These are phyloP conservation scores for Trypanosoma boissoni DNA, from an alignment of 208 protist species.

Conservation along the genomic window DNA sequence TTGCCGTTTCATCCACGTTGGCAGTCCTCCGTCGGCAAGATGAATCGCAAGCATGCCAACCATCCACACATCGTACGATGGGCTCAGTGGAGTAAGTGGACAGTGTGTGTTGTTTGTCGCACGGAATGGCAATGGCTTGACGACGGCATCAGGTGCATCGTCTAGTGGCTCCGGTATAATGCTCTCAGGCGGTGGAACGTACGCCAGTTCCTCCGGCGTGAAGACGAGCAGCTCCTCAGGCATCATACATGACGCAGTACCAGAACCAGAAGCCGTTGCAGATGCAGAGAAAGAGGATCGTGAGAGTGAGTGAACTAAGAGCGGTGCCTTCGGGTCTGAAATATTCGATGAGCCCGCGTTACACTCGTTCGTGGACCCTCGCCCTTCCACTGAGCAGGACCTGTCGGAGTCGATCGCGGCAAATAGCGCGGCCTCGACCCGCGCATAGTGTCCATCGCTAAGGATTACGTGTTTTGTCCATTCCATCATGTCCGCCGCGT, in stretches of 20 bases:
- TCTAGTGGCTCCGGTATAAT: conserved; percentile 20
- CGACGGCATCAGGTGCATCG: neutral
- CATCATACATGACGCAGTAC: no score
- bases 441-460: conserved; percentile 35
- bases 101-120: conserved; percentile 35
- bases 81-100: conserved; percentile 17
- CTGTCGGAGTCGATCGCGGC: conserved; percentile 18
- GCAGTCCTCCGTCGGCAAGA: conserved; percentile 51
- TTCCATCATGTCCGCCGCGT: conserved; percentile 25
- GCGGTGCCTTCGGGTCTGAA: no score
- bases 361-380: no score
- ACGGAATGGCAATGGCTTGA: conserved; percentile 5
- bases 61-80: conserved; percentile 68
- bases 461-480: conserved; percentile 62
- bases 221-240: conserved; percentile 27
- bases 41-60: conserved; percentile 69
- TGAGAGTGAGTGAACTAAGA: no score
- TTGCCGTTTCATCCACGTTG: conserved; percentile 41
- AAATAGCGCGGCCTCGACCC: conserved; percentile 33
- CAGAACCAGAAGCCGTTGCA: no score
- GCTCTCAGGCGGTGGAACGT: conserved; percentile 49
- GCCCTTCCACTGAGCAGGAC: no score
- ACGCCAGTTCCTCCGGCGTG: conserved; percentile 29
- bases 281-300: neutral
- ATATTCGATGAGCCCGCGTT: no score